phyloP scores from a whole-genome alignment of 306 rosid genomes.

The Carpinus fangiana region DNA sequence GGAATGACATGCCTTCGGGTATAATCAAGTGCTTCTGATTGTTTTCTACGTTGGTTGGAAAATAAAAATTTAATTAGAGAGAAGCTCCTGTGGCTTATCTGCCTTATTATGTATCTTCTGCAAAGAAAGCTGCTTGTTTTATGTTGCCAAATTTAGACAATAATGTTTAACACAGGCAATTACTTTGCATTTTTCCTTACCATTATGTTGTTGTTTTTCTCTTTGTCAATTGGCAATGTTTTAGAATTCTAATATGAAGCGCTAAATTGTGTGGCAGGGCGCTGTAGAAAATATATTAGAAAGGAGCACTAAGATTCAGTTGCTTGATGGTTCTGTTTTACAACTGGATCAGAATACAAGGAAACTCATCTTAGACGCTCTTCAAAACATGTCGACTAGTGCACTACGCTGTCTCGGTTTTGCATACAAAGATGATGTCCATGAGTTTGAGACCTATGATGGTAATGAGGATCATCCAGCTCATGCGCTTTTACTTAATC shows the following conservation, averaged over 20 bases:
- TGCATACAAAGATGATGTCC: constrained; percentile 80
- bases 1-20: neutral
- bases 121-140: neutral
- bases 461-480: constrained; percentile 91
- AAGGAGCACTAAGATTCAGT: constrained; percentile 71
- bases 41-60: neutral
- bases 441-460: constrained; percentile 46
- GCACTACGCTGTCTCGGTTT: constrained; percentile 93
- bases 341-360: constrained; percentile 56
- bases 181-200: neutral
- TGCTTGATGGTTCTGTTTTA: constrained; percentile 70
- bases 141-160: neutral
- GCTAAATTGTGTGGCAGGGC: constrained; percentile 60
- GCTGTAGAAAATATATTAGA: constrained; percentile 84
- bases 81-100: neutral
- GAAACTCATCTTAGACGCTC: constrained; percentile 56
- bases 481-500: constrained; percentile 82
- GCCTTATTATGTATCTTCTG: neutral
- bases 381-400: constrained; percentile 83
- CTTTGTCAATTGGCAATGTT: neutral
- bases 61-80: neutral
- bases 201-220: neutral
- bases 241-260: neutral
- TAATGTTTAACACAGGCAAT: neutral
- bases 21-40: neutral